These are phyloP conservation scores for Macrolepiota dolichaula DNA, from an alignment of 768 basidiomycete genomes.

Conservation along the genomic window DNA sequence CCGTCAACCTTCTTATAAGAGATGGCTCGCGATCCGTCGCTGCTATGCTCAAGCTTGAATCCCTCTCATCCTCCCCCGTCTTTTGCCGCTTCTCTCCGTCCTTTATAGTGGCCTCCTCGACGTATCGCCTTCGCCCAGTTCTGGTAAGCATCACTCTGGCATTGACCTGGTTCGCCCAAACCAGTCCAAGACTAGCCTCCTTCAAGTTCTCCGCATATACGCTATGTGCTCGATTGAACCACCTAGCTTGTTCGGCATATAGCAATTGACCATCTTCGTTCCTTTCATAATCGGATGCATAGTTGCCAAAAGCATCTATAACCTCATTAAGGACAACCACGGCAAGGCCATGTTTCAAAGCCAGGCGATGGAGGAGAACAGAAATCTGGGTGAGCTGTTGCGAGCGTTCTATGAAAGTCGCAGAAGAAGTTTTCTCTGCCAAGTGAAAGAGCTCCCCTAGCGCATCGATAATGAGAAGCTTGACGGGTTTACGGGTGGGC, in stretches of 20 bases:
- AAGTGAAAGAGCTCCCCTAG: slow-evolving; percentile 83
- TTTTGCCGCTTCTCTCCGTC: slow-evolving; percentile 22
- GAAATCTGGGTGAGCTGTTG: slow-evolving; percentile 67
- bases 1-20: slow-evolving; percentile 66
- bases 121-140: slow-evolving; percentile 63
- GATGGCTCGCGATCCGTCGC: slow-evolving; percentile 38
- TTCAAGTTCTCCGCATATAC: slow-evolving; percentile 58
- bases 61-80: slow-evolving; percentile 1
- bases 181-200: slow-evolving; percentile 83
- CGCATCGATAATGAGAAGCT: slow-evolving; percentile 83
- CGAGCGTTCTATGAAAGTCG: slow-evolving; percentile 70
- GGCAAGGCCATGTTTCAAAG: slow-evolving; percentile 59
- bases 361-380: slow-evolving; percentile 66
- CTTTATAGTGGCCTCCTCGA: slow-evolving; percentile 28
- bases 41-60: neutral
- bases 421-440: slow-evolving; percentile 51
- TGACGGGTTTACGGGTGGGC: slow-evolving; percentile 52
- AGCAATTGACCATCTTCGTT: slow-evolving; percentile 36
- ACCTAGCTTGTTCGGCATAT: slow-evolving; percentile 71
- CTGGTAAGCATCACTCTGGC: slow-evolving; percentile 78
- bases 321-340: slow-evolving; percentile 90
- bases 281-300: slow-evolving; percentile 16
- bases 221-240: slow-evolving; percentile 69
- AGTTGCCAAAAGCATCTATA: slow-evolving; percentile 63
- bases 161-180: slow-evolving; percentile 94